A percentile compares a stretch with the other conserved stretches of the same genome.
These are phyloP conservation scores for Phaeosphaeriaceae sp. DNA, from an alignment of 2,329 filamentous ascomycete genomes.

Conservation along the genomic window DNA sequence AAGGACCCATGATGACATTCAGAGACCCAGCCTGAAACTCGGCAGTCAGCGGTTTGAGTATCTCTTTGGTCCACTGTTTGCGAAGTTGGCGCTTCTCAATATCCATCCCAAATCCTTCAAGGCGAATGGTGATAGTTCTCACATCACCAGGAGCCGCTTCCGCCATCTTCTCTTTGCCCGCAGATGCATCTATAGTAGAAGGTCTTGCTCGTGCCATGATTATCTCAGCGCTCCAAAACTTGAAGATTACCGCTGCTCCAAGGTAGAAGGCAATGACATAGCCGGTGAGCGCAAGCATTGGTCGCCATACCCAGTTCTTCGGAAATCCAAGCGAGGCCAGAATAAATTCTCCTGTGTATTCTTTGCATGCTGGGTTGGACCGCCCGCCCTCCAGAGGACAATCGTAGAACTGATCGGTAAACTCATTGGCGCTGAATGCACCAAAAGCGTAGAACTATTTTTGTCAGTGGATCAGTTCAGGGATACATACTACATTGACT, in stretches of 20 bases:
- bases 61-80: conserved; percentile 58
- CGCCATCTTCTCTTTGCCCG: conserved; percentile 73
- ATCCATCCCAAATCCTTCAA: conserved; percentile 68
- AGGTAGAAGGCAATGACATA: conserved; percentile 70
- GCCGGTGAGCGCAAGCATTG: conserved; percentile 67
- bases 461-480: not conserved
- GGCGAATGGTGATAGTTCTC: conserved; percentile 67
- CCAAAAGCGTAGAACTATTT: conserved; percentile 72
- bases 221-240: conserved; percentile 71
- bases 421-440: conserved; percentile 75
- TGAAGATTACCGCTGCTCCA: conserved; percentile 66
- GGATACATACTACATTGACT: no score
- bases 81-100: conserved; percentile 66
- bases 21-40: conserved; percentile 71
- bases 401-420: conserved; percentile 73
- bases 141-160: conserved; percentile 60
- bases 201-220: conserved; percentile 68
- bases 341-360: conserved; percentile 73
- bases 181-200: conserved; percentile 64
- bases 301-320: conserved; percentile 68
- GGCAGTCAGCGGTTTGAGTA: conserved; percentile 70
- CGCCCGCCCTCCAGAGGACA: conserved; percentile 70
- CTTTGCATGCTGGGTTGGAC: conserved; percentile 67
- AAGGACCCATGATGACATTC: conserved; percentile 82
- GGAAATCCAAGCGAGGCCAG: conserved; percentile 74